Evolutionary conservation across 495 filamentous ascomycete species (phyloP), one percentile per base, ranked within the genome.

Genomic region (Pyrenula massariospora): DNA sequence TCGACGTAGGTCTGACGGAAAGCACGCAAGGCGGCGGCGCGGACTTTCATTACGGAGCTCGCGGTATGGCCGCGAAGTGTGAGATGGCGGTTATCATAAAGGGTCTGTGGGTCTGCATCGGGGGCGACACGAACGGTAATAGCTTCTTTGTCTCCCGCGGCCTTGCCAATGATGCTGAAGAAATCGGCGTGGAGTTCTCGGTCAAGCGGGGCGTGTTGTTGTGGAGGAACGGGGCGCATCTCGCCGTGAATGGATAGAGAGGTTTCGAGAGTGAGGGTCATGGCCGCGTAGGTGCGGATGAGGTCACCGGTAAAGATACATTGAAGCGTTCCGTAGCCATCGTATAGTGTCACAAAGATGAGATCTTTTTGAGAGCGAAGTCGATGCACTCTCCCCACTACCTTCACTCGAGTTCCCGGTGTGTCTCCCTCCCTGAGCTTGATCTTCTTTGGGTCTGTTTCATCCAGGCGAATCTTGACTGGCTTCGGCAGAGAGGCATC

Each of bases 101-200:
- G 83, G 63, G 88, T 91, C 63, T 85, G 79, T 10, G 84, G 79
- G 63, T 96, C 90, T 53, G 88, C 87, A 60, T 91, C 81, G 52
- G 79, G 75, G 48, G 89, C 84, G 22, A 96, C 89, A 59, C 84
- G 85, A 76, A 88, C 95, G 77, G 89, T 95, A 67, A 96, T 92
- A 56, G 94, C 88, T 56, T 97, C 93, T 58, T 91, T 85, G 64
- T 91, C 93, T 53, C 88, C 87, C 12, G 89, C 88, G 19, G 91
- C 90, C 58, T 83, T 82, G 59, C 90, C 87, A 58, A 91, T 80
- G 64, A 98, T 81, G 68, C 84, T 83, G 75, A 84, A 97, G 75
- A 88, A 97, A 67, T 99, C 93, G 57, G 88, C 94, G 60, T 95
- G 90, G 50, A 99, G 77, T 70, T 99, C 93, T 54, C 95, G 88